These are phyloP conservation scores for Malassezia caprae DNA, from an alignment of 1,284 basidiomycete genomes.

Conservation along the genomic window DNA sequence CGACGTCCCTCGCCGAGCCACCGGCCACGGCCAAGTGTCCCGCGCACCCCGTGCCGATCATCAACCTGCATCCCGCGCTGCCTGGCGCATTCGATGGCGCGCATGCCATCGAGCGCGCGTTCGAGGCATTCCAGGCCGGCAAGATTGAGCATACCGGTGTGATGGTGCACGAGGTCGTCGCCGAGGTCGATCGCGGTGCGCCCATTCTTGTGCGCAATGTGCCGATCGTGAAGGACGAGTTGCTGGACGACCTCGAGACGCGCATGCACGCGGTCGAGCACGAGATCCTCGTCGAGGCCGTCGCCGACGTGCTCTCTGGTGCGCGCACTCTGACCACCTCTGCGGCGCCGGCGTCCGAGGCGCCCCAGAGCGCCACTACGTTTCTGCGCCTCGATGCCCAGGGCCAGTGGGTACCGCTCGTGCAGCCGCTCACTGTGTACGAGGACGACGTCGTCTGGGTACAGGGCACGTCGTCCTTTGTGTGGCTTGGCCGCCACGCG, in stretches of 20 bases:
- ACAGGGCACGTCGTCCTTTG: neutral
- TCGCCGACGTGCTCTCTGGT: constrained; percentile 24
- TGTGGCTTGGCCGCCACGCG: constrained; percentile 3
- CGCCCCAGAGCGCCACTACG: neutral
- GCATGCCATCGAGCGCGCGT: constrained; percentile 76
- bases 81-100: constrained; percentile 91
- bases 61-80: constrained; percentile 92
- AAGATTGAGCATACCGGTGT: constrained; percentile 57
- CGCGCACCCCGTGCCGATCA: constrained; percentile 62
- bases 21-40: constrained; percentile 23
- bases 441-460: constrained; percentile 3
- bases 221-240: constrained; percentile 61
- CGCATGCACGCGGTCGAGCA: constrained; percentile 77
- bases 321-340: neutral
- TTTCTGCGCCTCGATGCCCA: neutral
- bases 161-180: constrained; percentile 90
- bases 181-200: constrained; percentile 82
- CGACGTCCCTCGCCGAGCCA: constrained; percentile 21
- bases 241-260: constrained; percentile 64
- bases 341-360: neutral
- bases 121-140: constrained; percentile 72
- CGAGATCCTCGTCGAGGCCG: constrained; percentile 69
- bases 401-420: neutral
- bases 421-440: neutral
- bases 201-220: constrained; percentile 74